Conservation (phyloP, 1,284 basidiomycete genomes). For the Tranzscheliella williamsii region DNA sequence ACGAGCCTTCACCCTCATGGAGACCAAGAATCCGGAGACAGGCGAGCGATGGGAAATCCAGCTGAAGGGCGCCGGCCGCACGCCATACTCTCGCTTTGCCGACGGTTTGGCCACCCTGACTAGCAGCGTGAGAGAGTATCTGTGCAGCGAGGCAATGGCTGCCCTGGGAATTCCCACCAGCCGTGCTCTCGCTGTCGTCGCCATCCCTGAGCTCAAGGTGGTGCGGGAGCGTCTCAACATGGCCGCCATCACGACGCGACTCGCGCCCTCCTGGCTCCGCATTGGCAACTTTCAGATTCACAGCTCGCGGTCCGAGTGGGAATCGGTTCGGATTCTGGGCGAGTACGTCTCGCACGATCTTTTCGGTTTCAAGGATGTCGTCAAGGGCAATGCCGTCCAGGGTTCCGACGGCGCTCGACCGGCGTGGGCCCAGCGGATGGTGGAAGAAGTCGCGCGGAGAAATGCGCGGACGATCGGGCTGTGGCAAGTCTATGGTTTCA, state of each 20-base stretch:
- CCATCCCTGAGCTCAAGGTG: conserved; percentile 76
- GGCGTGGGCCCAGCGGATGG: conserved; percentile 43
- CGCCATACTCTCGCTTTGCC: conserved; percentile 85
- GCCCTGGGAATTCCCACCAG: conserved; percentile 86
- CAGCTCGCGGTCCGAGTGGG: conserved; percentile 66
- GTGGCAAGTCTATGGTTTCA: conserved; percentile 72
- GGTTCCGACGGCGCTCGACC: conserved; percentile 1
- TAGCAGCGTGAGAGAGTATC: conserved; percentile 85
- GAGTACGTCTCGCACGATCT: conserved; percentile 73
- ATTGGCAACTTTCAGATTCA: conserved; percentile 89
- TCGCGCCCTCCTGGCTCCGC: conserved; percentile 87
- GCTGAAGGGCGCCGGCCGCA: conserved; percentile 89
- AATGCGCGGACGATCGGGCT: conserved; percentile 88
- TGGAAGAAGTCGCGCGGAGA: conserved; percentile 67
- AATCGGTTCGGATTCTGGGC: conserved; percentile 68
- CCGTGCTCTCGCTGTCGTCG: conserved; percentile 79
- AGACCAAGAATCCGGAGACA: conserved; percentile 68
- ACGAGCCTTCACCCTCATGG: conserved; percentile 78
- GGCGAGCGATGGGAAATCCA: conserved; percentile 71
- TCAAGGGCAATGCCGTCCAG: conserved; percentile 14
- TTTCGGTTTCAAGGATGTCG: conserved; percentile 42
- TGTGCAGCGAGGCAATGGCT: conserved; percentile 72
- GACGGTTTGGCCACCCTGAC: conserved; percentile 91
- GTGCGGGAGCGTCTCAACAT: conserved; percentile 77
- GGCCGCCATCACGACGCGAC: conserved; percentile 78